Base-by-base conservation (phyloP, 2,329 filamentous ascomycete species). In the Claviceps humidiphila region DNA sequence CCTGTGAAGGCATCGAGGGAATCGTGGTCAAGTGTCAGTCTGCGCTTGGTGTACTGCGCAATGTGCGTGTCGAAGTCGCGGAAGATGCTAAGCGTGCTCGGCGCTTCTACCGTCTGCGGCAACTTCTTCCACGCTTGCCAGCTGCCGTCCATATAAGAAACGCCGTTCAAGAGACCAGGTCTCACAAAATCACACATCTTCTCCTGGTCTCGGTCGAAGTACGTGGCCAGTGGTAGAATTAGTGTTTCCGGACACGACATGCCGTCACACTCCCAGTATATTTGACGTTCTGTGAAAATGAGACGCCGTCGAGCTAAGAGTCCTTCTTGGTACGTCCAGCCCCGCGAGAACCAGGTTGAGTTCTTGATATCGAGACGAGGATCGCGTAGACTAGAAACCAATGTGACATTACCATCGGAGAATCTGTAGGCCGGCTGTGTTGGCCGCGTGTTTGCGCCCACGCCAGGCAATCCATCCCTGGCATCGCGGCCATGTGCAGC, bases 291-390 rank as follows among this genome's bases (percentile, higher is more conserved):
- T 5, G 68, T 69, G 38, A 71, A 71, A 41, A 70, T 60, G 7
- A 71, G 63, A 2, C 68, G 61, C 13, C 68, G 63, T 9, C 64
- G 58, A 11, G 68, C 64, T 4, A 70, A 58, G 0, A 70, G 56
- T 1, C 63, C 66, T 54, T 71, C 68, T 50, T 71, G 68, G 26
- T 67, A 70, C 0, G 68, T 71, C 68, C 68, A 71, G 7, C 64
- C 68, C 20, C 68, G 59, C 0, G 63, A 60, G 13, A 61, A 64
- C 68, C 68, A 71, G 2, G 55, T 58, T 0, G 66, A 68, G 2
- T 58, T 55, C 54, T 60, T 59, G 34, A 68, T 57, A 0, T 61
- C 59, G 8, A 67, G 44, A 2, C 62, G 56, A 1, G 65, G 63
- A 8, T 67, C 61, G 9, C 57, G 58, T 14, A 68, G 57, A 52